Evolutionary conservation across 345 rosid genomes (phyloP).

Genomic region (Populus nigra): DNA sequence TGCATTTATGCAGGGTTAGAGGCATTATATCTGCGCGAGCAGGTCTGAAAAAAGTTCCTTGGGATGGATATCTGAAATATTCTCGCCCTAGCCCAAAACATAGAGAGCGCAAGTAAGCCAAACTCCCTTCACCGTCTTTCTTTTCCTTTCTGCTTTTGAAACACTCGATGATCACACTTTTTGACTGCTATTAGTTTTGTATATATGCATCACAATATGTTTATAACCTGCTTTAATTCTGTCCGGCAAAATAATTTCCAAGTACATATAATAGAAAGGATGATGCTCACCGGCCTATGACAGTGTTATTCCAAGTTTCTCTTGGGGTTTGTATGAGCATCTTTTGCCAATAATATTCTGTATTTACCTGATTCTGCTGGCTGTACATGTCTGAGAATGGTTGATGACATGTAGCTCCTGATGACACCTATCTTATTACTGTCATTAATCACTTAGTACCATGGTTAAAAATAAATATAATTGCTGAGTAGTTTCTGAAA

Average conservation of each 20-base stretch:
- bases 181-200: background rate
- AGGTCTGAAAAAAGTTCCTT: conserved; percentile 91
- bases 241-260: background rate
- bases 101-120: conserved; percentile 85
- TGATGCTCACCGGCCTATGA: background rate
- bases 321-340: background rate
- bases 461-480: background rate
- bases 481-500: conserved; percentile 8
- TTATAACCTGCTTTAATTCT: background rate
- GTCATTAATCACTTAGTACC: background rate
- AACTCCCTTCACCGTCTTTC: background rate
- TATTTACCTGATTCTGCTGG: background rate
- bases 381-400: background rate
- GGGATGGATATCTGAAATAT: conserved; percentile 98
- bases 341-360: background rate
- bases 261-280: background rate
- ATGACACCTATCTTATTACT: background rate
- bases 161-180: background rate
- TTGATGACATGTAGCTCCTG: background rate
- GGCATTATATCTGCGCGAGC: conserved; percentile 89
- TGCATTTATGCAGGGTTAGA: conserved; percentile 59
- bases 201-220: background rate
- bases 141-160: background rate
- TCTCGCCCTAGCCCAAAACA: conserved; percentile 96
- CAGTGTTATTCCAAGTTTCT: background rate